Evolutionary conservation across 257 asterid genomes (phyloP), one percentile per base, ranked within the genome.

Genomic region (Solanum pimpinellifolium): DNA sequence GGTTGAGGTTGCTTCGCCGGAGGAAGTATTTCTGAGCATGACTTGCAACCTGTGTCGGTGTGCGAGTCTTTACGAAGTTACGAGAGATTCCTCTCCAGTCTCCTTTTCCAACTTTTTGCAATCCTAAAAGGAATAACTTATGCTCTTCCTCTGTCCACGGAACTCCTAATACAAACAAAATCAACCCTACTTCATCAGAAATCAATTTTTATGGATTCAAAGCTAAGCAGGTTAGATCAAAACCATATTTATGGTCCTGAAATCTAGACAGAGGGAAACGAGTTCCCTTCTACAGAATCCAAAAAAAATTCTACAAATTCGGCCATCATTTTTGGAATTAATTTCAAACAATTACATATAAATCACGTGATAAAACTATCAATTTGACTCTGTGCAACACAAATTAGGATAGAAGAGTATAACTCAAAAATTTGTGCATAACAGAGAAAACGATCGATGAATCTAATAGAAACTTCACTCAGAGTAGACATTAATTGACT

Each of bases 81-180:
- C 95, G 88, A 9, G 99, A 96, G 86, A 96, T 96, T 76, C 99
- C 98, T 90, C 95, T 94, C 98, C 98, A 95, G 66, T 96, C 98
- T 33, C 99, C 98, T 89, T 91, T 95, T 62, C 99, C 98, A 20
- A 93, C 95, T 87, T 91, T 94, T 92, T 95, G 92, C 91, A 95
- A 88, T 85, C 99, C 98, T 87, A 95, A 42, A 27, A 96, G 95
- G 95, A 95, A 96, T 84, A 93, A 88, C 88, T 90, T 96, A 87
- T 96, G 98, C 86, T 96, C 99, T 77, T 94, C 98, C 91, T 96
- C 98, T 25, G 98, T 93, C 98, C 98, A 96, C 47, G 98, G 98
- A 86, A 93, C 94, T 89, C 99, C 99, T 96, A 62, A 47, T 66
- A 42, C 56, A 85, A 83, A 86, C 85, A 52, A 37, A 66, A 68